Percentiles rank a stretch among this genome's conserved stretches.
These are phyloP conservation scores for Zopfia rhizophila DNA, from an alignment of 2,329 filamentous ascomycete species.

Conservation along the genomic window DNA sequence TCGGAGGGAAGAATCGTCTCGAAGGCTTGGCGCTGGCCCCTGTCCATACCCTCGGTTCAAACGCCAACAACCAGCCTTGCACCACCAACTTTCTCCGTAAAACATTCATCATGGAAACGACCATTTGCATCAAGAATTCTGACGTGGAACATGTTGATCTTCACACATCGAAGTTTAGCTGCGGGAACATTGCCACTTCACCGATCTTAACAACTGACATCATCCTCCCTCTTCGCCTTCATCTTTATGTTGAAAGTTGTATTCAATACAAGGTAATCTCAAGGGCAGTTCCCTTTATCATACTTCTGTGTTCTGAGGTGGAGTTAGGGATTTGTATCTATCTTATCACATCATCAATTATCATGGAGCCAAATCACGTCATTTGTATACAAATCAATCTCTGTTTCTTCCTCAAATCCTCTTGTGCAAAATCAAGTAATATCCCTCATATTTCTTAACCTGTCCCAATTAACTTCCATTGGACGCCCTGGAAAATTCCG, in stretches of 20 bases:
- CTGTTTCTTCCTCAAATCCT: not conserved
- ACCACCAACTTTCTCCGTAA: not conserved
- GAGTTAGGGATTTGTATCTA: too few species aligned
- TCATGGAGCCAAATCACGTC: not conserved
- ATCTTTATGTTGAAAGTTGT: too few species aligned
- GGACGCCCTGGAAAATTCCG: not conserved
- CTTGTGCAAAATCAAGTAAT: not conserved
- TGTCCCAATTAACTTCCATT: not conserved
- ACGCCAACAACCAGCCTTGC: not conserved
- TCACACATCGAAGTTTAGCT: too few species aligned
- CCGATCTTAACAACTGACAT: too few species aligned
- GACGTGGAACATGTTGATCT: too few species aligned
- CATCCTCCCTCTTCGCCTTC: too few species aligned
- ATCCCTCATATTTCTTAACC: not conserved
- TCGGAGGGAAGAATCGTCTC: too few species aligned
- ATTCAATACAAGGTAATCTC: too few species aligned
- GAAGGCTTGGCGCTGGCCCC: slow-evolving; percentile 10
- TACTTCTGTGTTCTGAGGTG: too few species aligned
- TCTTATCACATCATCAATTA: slow-evolving; percentile 1
- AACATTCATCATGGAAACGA: slow-evolving; percentile 1
- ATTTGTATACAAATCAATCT: not conserved
- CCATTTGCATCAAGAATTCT: too few species aligned
- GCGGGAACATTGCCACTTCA: too few species aligned
- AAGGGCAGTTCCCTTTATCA: too few species aligned
- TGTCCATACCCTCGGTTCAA: not conserved